Percentiles rank a stretch among this genome's conserved stretches.
Evolutionary conservation across 164 flowering plant genomes (phyloP).

Genomic region (Magnolia sinica): DNA sequence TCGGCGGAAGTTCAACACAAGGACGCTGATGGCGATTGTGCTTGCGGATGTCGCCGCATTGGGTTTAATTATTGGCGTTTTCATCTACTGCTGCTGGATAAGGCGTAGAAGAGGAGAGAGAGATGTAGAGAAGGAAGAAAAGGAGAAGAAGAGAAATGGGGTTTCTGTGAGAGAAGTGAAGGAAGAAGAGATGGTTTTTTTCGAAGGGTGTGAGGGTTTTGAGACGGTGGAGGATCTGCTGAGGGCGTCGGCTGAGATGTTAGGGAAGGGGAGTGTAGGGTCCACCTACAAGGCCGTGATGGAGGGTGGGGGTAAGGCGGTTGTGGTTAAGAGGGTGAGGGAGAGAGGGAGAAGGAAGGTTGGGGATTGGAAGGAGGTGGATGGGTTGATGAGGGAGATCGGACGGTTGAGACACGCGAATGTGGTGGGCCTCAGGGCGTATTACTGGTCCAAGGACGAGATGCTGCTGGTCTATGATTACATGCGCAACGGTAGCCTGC

Average conservation of each 20-base stretch:
- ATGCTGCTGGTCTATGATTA: slow-evolving; percentile 51
- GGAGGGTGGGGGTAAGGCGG: slow-evolving; percentile 34
- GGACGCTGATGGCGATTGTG: slow-evolving; percentile 16
- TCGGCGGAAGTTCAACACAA: slow-evolving; percentile 1
- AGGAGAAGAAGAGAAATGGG: slow-evolving; percentile 4
- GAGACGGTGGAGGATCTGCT: slow-evolving; percentile 38
- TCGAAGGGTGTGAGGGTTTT: slow-evolving; percentile 36
- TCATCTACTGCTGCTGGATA: slow-evolving; percentile 20
- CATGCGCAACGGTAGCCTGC: slow-evolving; percentile 46
- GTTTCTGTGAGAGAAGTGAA: background rate
- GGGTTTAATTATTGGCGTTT: slow-evolving; percentile 11
- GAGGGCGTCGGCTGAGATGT: slow-evolving; percentile 51
- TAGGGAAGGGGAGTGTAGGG: slow-evolving; percentile 58
- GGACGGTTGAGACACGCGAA: slow-evolving; percentile 44
- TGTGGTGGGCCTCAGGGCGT: slow-evolving; percentile 48
- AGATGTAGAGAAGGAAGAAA: background rate
- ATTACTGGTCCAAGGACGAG: slow-evolving; percentile 40
- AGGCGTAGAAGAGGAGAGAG: background rate
- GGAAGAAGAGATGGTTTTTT: slow-evolving; percentile 28
- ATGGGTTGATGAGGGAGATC: slow-evolving; percentile 33
- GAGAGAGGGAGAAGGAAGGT: slow-evolving; percentile 32
- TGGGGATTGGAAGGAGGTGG: slow-evolving; percentile 32
- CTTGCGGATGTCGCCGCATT: slow-evolving; percentile 12
- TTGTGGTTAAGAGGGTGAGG: slow-evolving; percentile 48
- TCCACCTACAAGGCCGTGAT: slow-evolving; percentile 46